phyloP scores from a whole-genome alignment of 345 rosid genomes.

The Bretschneidera sinensis region DNA sequence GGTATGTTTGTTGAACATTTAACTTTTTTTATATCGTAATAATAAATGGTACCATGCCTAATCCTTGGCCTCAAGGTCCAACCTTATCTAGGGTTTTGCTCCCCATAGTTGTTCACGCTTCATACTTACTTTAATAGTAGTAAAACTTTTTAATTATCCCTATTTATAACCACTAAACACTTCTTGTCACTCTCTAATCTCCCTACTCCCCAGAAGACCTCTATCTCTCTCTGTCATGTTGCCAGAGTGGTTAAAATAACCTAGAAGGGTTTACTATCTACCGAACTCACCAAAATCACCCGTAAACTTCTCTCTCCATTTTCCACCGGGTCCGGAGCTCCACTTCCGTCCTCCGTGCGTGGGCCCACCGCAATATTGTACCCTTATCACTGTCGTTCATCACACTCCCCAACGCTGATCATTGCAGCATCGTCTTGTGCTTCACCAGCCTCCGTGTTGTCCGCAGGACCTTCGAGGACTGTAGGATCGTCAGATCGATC shows the following conservation, averaged over 20 bases:
- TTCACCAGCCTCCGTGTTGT: conserved; percentile 76
- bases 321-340: conserved; percentile 63
- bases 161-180: neutral
- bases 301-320: conserved; percentile 33
- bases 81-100: too few species aligned
- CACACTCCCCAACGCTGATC: conserved; percentile 23
- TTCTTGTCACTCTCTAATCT: neutral
- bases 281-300: conserved; percentile 14
- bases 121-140: too few species aligned
- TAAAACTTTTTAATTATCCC: neutral
- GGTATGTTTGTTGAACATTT: too few species aligned
- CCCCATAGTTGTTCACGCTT: too few species aligned
- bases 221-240: conserved; percentile 28
- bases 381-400: conserved; percentile 10
- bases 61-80: too few species aligned
- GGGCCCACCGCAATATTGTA: conserved; percentile 9
- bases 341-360: conserved; percentile 34
- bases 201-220: neutral
- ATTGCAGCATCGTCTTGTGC: conserved; percentile 50
- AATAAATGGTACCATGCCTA: too few species aligned
- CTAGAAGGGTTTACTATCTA: conserved; percentile 12
- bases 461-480: conserved; percentile 72
- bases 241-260: conserved; percentile 48
- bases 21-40: too few species aligned
- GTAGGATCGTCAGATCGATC: conserved; percentile 52